phyloP scores from a whole-genome alignment of 192 early-diverging fungal species.

The Coemansia sp. region DNA sequence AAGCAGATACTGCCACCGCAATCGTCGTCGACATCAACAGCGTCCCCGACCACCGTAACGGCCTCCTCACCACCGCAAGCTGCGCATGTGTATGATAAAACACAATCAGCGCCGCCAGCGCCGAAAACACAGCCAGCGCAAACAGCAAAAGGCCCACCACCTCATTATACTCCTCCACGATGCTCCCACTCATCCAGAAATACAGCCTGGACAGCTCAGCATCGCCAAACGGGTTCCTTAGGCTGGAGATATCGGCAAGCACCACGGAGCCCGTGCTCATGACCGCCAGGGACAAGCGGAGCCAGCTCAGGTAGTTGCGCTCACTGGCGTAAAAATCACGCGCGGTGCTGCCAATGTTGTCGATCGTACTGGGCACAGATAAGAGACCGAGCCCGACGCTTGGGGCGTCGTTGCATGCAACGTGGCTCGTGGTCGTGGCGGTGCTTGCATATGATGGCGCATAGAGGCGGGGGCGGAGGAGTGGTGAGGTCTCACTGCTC shows the following conservation, averaged over 20 bases:
- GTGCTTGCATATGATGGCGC: constrained; percentile 5
- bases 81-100: constrained; percentile 31
- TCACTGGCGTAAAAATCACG: constrained; percentile 48
- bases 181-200: background rate
- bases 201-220: background rate
- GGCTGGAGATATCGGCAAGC: constrained; percentile 3
- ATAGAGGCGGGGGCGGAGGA: background rate
- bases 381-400: background rate
- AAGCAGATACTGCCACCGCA: constrained; percentile 8
- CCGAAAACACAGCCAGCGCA: constrained; percentile 14
- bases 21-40: constrained; percentile 17
- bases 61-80: constrained; percentile 15
- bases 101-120: constrained; percentile 10
- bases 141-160: constrained; percentile 12
- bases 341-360: constrained; percentile 35
- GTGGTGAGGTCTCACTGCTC: background rate
- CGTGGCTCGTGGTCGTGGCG: constrained; percentile 2
- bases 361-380: constrained; percentile 5
- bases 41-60: constrained; percentile 29
- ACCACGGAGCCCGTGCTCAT: constrained; percentile 34
- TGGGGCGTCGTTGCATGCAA: background rate
- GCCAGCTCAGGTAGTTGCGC: constrained; percentile 48
- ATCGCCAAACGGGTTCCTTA: background rate
- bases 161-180: background rate
- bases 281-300: constrained; percentile 25